Base-by-base conservation (phyloP, 192 early-diverging fungal species). In the Chytriomyces confervae region DNA sequence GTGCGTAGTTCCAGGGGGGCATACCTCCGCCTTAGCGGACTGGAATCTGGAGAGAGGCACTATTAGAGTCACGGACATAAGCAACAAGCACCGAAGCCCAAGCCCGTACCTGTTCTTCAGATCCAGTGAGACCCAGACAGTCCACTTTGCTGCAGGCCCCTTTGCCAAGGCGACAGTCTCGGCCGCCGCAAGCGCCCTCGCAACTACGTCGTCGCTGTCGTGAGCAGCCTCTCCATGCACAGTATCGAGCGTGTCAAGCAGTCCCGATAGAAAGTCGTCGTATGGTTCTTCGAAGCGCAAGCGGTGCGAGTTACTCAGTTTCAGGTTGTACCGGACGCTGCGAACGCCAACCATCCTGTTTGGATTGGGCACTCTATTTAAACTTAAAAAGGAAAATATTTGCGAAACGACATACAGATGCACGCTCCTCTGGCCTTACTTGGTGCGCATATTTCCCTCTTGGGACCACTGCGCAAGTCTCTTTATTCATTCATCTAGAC, bases 101-200 rank as follows among this genome's bases (percentile, higher is more conserved):
- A 36, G n/a, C 9, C 44, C 53, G 8, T 45, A 74, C 72, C 74
- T 29, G 24, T 76, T 64, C 61, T 76, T 76, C 48, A 76, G 63
- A 7, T 50, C 61, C 9, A 47, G 49, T 16, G 13, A 16, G 49
- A 76, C 74, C 74, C 74, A 76, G 6, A 76, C 74, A n/a, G 74
- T 76, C 74, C 74, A 76, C 50, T 76, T 76, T 7, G 62, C 74
- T 20, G 53, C 44, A n/a, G 66, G 66, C 8, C 45, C 36, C 46
- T 29, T 46, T 16, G 66, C 66, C 36, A 47, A 9, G 18, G 29
- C 11, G 46, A 20, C 29, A 46, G 6, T 16, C 24, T 44, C 48
- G 20, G 23, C 44, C 24, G 62, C 62, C 46, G 45, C 61, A 47
- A 45, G 62, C 74, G 46, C 74, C 16, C 16, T 7, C 29, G 9